Evolutionary conservation across 495 filamentous ascomycete species (phyloP).

Genomic region (Podospora comata): DNA sequence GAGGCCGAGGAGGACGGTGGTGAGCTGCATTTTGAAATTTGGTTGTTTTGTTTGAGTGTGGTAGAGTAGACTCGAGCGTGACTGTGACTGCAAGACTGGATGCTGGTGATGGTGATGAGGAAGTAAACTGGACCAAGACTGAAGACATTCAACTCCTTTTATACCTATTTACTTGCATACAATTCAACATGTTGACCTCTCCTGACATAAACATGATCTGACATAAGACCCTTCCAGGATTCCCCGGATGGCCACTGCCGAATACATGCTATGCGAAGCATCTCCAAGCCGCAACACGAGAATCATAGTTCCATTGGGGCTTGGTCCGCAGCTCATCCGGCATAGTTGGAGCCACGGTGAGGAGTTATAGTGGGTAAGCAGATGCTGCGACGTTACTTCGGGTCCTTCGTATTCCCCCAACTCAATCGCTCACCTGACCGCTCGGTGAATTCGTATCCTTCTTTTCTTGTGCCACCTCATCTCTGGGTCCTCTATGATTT

Average conservation of each 20-base stretch:
- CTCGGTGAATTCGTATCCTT: background rate
- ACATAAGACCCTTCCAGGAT: background rate
- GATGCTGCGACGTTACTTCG: background rate
- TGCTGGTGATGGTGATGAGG: background rate
- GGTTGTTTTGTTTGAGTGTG: background rate
- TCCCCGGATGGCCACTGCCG: background rate
- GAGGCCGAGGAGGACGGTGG: constrained; percentile 39
- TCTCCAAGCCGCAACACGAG: background rate
- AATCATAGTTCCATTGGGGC: background rate
- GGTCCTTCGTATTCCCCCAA: background rate
- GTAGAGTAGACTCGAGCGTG: background rate
- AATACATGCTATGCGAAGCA: background rate
- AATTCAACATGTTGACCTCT: background rate
- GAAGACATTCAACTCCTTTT: background rate
- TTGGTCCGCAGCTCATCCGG: background rate
- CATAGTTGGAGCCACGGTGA: background rate
- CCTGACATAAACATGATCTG: background rate
- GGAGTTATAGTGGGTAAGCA: background rate
- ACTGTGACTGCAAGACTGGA: background rate
- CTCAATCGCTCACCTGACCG: background rate
- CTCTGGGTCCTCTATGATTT: background rate
- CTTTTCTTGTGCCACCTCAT: background rate
- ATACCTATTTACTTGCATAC: background rate
- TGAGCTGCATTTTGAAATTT: constrained; percentile 44
- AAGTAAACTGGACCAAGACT: background rate